Base-by-base conservation (phyloP, 2,329 filamentous ascomycete species). In the Verticillium isaacii region DNA sequence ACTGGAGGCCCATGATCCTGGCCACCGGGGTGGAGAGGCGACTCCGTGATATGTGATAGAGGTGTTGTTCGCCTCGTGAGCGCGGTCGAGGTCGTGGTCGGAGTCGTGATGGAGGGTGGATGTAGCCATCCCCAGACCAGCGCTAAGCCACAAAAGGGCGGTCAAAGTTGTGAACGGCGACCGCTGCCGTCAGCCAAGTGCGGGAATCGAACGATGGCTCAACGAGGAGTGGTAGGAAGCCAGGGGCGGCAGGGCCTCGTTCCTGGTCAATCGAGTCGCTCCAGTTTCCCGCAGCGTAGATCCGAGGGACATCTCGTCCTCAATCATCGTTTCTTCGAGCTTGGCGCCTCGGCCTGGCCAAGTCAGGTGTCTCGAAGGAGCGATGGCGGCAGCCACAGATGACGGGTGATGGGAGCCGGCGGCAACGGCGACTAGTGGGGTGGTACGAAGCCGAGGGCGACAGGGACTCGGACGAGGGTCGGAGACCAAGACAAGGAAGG, bases 361-460 rank as follows among this genome's bases (percentile, higher is more conserved):
- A 66, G 66, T 62, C 63, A 50, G 8, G 19, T 23, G 11, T n/a
- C 45, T 50, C 19, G 19, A 50, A 23, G 17, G 45, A 50, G 45
- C 45, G 5, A 50, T 50, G 45, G 45, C 45, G 45, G 45, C 45
- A 25, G 45, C 45, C 45, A 50, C 45, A 50, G 45, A 50, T 12
- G 45, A 23, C 45, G 45, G 45, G 45, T 23, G 45, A 50, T 50
- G 19, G 19, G 9, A 50, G 17, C 45, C 45, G 45, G 45, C 45
- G 45, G 45, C 45, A 50, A 14, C 45, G 45, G 45, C 45, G 45
- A 58, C 59, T 68, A 67, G 71, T 74, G 74, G 74, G 70, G 72
- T 74, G 70, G 72, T 70, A 73, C 68, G 71, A 71, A 69, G 70
- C 72, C 70, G 37, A 41, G 15, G 17, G 15, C 37, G 37, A 41